These are phyloP conservation scores for Pezicula carpinea DNA, from an alignment of 2,329 filamentous ascomycete genomes.

Conservation along the genomic window DNA sequence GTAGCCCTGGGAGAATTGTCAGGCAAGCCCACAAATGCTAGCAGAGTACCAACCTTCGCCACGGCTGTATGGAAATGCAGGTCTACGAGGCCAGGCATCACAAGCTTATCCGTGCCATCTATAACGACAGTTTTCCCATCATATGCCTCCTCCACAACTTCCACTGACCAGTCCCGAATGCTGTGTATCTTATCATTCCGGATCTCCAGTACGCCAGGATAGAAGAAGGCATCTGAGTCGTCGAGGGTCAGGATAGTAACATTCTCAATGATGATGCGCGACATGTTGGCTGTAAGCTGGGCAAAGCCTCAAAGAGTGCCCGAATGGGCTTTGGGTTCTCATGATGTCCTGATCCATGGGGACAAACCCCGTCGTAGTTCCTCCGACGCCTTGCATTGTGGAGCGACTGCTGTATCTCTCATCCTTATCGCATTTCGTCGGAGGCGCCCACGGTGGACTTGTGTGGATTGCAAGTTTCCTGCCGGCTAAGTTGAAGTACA, in stretches of 20 bases:
- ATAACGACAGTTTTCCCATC: constrained; percentile 13
- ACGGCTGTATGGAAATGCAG: constrained; percentile 22
- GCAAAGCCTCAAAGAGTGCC: no score
- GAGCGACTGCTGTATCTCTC: no score
- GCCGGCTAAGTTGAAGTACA: no score
- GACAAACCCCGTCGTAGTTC: no score
- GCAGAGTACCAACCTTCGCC: constrained; percentile 14
- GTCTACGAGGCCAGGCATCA: constrained; percentile 21
- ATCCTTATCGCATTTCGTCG: no score
- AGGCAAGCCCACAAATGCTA: neutral
- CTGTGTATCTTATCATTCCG: constrained; percentile 16
- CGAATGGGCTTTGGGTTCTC: no score
- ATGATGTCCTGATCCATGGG: no score
- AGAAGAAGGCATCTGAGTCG: constrained; percentile 16
- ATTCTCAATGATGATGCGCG: constrained; percentile 19
- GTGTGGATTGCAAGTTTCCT: no score
- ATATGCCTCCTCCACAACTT: constrained; percentile 6
- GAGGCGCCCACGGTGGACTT: no score
- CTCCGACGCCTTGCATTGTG: no score
- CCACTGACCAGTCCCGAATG: constrained; percentile 6
- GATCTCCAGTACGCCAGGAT: constrained; percentile 18
- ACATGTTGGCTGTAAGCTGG: constrained; percentile 3
- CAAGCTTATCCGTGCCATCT: constrained; percentile 20
- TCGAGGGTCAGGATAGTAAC: constrained; percentile 18
- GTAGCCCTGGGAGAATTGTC: constrained; percentile 11